These are phyloP conservation scores for Piloderma croceum DNA, from an alignment of 768 basidiomycete species.

Conservation along the genomic window DNA sequence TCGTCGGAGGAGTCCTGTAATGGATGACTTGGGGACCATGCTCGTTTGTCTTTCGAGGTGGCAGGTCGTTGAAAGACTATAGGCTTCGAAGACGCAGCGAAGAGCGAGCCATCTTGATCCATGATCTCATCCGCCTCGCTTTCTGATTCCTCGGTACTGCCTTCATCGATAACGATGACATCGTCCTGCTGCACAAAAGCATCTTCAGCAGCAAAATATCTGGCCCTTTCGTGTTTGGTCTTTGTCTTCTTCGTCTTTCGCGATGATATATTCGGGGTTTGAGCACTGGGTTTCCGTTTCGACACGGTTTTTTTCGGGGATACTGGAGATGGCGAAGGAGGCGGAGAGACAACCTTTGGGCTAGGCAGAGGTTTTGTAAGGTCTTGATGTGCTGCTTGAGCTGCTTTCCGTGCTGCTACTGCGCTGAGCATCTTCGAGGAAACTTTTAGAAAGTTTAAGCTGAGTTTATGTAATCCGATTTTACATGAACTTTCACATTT, in stretches of 20 bases:
- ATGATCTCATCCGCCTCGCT: constrained; percentile 26
- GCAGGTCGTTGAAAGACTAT: constrained; percentile 11
- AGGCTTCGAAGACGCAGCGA: constrained; percentile 11
- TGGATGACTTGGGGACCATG: constrained; percentile 59
- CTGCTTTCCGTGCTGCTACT: constrained; percentile 64
- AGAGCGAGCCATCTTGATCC: constrained; percentile 15
- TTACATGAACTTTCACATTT: too few species aligned
- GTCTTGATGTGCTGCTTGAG: constrained; percentile 29
- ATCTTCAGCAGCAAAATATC: constrained; percentile 33
- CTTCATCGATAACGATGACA: constrained; percentile 33
- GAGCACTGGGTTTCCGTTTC: constrained; percentile 41
- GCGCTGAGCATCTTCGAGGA: constrained; percentile 56
- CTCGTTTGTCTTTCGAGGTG: constrained; percentile 24
- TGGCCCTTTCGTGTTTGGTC: constrained; percentile 18
- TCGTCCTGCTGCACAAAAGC: constrained; percentile 33
- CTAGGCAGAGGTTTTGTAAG: constrained; percentile 8
- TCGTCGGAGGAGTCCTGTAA: constrained; percentile 44
- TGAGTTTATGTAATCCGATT: too few species aligned
- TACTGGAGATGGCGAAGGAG: constrained; percentile 9
- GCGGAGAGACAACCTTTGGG: constrained; percentile 10
- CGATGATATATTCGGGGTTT: constrained; percentile 15
- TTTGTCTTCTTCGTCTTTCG: constrained; percentile 27
- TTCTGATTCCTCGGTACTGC: constrained; percentile 27
- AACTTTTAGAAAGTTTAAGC: not conserved
- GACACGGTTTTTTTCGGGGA: constrained; percentile 23